A percentile compares a stretch with the other conserved stretches of the same genome.
These are phyloP conservation scores for Funneliformis mosseae DNA, from an alignment of 192 early-diverging fungal species.

Conservation along the genomic window DNA sequence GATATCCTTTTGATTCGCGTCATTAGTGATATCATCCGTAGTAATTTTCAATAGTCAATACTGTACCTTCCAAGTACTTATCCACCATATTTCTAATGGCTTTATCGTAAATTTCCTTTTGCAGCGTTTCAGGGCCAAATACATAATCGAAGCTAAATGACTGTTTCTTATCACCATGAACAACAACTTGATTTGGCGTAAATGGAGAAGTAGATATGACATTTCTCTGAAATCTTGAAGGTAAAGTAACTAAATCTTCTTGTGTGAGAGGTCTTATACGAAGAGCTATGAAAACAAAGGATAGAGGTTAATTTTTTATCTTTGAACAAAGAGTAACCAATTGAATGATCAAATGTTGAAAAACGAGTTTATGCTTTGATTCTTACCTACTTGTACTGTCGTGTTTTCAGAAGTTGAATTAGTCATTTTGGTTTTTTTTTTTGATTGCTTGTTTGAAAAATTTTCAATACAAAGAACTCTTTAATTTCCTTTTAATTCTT, in stretches of 20 bases:
- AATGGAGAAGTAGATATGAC: neutral
- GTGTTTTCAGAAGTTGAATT: constrained; percentile 19
- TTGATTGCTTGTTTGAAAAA: too few relatives aligned
- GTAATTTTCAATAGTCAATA: neutral
- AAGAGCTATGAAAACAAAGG: neutral
- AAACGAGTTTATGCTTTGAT: neutral
- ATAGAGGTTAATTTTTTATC: neutral
- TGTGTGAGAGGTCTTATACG: constrained; percentile 27
- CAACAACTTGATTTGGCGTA: constrained; percentile 22
- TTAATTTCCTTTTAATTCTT: neutral
- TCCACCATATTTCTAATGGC: constrained; percentile 50
- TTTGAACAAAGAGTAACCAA: neutral
- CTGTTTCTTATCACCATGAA: constrained; percentile 30
- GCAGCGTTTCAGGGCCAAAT: constrained; percentile 61
- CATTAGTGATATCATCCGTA: neutral
- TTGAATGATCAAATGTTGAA: neutral
- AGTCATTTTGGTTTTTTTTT: constrained; percentile 8
- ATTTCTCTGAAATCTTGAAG: constrained; percentile 25
- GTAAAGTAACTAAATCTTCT: constrained; percentile 24
- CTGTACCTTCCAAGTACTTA: constrained; percentile 52
- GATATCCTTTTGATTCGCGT: neutral
- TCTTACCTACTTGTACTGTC: constrained; percentile 28
- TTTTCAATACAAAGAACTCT: neutral
- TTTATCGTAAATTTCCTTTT: constrained; percentile 60
- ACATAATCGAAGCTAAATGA: constrained; percentile 69